Base-by-base conservation (phyloP, 2,329 filamentous ascomycete species). In the Xylaria sp. region DNA sequence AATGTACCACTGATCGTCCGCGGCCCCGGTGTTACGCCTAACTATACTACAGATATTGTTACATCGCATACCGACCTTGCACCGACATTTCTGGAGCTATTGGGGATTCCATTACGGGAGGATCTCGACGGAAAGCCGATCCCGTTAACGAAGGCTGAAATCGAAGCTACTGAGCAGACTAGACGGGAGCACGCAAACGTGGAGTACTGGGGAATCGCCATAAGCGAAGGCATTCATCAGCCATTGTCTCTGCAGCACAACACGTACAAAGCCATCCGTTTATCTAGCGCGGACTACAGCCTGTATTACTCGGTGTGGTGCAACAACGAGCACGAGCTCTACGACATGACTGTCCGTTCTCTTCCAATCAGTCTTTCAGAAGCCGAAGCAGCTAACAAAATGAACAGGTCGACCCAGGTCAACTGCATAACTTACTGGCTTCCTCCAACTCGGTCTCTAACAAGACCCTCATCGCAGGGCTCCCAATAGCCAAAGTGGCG, bases 1-100 rank as follows among this genome's bases (percentile, higher is more conserved):
- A 84, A 87, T 32, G 81, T 89, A 1, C 87, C 87, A 79, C 81
- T 90, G 4, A 81, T 88, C 41, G 82, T 91, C 20, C 82, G 88
- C 10, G 89, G 89, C 0, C 88, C 89, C 0, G 85, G 86, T 0
- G 78, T 90, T 2, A 77, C 82, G 0, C 71, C 76, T 12, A 83
- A 83, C 1, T 70, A 80, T 8, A 78, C 77, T 0, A 78, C 80
- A 3, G 77, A 84, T 25, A 75, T 82, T 4, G 84, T 88, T 0
- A 87, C 84, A 0, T 83, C 86, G 0, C 86, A 89, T 60, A 83
- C 84, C 1, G 86, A 89, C 67, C 77, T 89, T 4, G 85, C 83
- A 0, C 86, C 86, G 0, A 89, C 87, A 0, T 79, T 89, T 50
- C 80, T 89, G 10, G 73, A 81, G 0, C 72, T 82, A 0, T 73